phyloP scores from a whole-genome alignment of 2,329 filamentous ascomycete genomes.

The Ambrosiella cleistominuta region DNA sequence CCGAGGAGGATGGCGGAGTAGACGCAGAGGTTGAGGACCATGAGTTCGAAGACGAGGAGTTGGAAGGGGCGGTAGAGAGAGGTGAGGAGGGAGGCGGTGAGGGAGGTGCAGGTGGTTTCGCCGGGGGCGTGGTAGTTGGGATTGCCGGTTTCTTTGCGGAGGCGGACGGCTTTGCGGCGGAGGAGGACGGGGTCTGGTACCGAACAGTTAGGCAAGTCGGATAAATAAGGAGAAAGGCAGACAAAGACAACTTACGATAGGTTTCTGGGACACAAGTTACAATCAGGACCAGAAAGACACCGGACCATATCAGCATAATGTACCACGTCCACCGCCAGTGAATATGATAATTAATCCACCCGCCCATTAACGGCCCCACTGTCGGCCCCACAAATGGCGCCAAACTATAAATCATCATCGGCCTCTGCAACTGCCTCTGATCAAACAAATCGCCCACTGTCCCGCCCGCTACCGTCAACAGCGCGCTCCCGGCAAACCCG shows the following conservation, averaged over 20 bases:
- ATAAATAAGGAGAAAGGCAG: not conserved
- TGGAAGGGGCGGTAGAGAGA: constrained; percentile 57
- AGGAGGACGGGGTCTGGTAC: constrained; percentile 47
- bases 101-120: constrained; percentile 53
- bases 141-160: constrained; percentile 64
- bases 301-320: constrained; percentile 65
- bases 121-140: constrained; percentile 58
- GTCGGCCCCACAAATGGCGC: constrained; percentile 46
- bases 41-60: constrained; percentile 64
- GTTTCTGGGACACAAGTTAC: constrained; percentile 69
- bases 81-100: constrained; percentile 39
- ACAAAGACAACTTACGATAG: constrained; percentile 38
- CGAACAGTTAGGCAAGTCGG: not conserved
- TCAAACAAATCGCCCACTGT: constrained; percentile 70
- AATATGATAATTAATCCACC: constrained; percentile 63
- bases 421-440: constrained; percentile 49
- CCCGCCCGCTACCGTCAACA: constrained; percentile 60
- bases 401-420: constrained; percentile 68
- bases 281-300: constrained; percentile 44
- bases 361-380: constrained; percentile 46
- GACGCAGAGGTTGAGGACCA: constrained; percentile 67
- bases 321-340: constrained; percentile 76
- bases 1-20: constrained; percentile 75
- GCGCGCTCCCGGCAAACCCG: constrained; percentile 52
- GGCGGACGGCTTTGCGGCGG: constrained; percentile 48